Percentiles rank a stretch among this genome's conserved stretches.
Evolutionary conservation across 1,284 basidiomycete genomes (phyloP).

Genomic region (Neolentinus lepideus): DNA sequence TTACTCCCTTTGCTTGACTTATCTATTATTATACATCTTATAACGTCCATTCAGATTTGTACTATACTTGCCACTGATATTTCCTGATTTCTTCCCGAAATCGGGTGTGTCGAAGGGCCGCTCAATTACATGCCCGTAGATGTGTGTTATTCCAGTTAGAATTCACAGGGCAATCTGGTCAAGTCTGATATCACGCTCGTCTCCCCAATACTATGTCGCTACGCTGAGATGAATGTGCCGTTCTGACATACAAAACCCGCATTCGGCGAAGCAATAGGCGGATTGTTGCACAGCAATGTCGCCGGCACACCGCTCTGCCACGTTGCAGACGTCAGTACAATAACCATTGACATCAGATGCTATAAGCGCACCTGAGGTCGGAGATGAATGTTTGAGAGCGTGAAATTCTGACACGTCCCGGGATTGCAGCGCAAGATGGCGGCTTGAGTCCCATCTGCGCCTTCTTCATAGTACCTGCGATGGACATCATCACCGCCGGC

Average conservation of each 20-base stretch:
- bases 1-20: not conserved
- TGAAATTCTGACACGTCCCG: not conserved
- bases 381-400: not conserved
- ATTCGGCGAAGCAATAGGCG: not conserved
- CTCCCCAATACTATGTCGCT: not conserved
- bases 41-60: not conserved
- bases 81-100: too few species aligned
- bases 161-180: too few species aligned
- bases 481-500: not conserved
- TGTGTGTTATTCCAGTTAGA: too few species aligned
- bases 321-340: not conserved
- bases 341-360: not conserved
- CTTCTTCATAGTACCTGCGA: not conserved
- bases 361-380: not conserved
- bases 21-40: not conserved
- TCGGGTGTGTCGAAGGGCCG: too few species aligned
- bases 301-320: not conserved
- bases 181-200: too few species aligned
- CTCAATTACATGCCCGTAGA: too few species aligned
- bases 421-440: not conserved
- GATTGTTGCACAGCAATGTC: conserved; percentile 1
- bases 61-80: not conserved
- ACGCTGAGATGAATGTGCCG: not conserved
- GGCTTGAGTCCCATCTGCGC: not conserved
- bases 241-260: not conserved